A percentile compares a stretch with the other conserved stretches of the same genome.
Conservation (phyloP, 2,329 filamentous ascomycete genomes). For the Corinectria fuckeliana region DNA sequence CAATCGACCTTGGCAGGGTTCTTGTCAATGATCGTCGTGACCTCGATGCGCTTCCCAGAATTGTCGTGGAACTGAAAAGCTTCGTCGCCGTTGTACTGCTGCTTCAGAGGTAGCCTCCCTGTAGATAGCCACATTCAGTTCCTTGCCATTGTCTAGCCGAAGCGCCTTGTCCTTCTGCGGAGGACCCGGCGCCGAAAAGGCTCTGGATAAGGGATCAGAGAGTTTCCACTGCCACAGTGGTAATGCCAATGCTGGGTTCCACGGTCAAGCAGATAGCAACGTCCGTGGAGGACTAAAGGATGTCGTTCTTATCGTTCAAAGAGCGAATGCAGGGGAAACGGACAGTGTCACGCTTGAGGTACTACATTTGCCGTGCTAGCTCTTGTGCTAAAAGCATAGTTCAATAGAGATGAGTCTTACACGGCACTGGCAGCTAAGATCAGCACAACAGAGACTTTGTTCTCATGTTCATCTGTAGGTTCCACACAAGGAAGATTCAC, state of each 20-base stretch:
- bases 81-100: constrained; percentile 16
- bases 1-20: background rate
- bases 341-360: constrained; percentile 53
- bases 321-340: constrained; percentile 50
- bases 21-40: constrained; percentile 33
- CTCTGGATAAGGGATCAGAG: constrained; percentile 45
- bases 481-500: constrained; percentile 50
- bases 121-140: constrained; percentile 27
- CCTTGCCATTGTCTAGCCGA: constrained; percentile 29
- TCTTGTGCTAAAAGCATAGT: background rate
- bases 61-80: constrained; percentile 20
- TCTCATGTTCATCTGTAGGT: constrained; percentile 47
- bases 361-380: constrained; percentile 23
- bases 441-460: constrained; percentile 46
- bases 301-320: constrained; percentile 47
- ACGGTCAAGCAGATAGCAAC: constrained; percentile 55
- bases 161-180: constrained; percentile 21
- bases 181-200: constrained; percentile 25
- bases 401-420: constrained; percentile 36
- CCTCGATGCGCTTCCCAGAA: constrained; percentile 19
- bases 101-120: constrained; percentile 29
- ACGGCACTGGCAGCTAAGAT: constrained; percentile 45
- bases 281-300: constrained; percentile 51
- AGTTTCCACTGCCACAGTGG: constrained; percentile 48
- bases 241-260: constrained; percentile 51